Evolutionary conservation across 208 protist genomes (phyloP), one percentile per base, ranked within the genome.

Genomic region (Kentomonas sorsogonicus): DNA sequence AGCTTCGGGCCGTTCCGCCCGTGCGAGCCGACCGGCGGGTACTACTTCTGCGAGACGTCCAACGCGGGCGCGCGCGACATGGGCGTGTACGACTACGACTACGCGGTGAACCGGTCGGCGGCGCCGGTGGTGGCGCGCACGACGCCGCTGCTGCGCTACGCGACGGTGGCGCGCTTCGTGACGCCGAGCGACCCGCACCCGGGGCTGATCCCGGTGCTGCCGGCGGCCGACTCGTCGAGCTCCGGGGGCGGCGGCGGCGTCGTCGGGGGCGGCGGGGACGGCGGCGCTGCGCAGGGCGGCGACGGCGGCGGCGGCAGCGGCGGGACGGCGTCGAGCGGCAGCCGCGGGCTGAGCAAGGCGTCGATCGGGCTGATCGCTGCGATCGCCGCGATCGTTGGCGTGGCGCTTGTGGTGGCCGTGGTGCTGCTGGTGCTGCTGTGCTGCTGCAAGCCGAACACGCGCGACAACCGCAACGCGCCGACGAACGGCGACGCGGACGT

Each of bases 401-500:
- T 60, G n/a, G 33, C 39, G 4, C 16, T 44, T 5, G 18, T 52
- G 1, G 26, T 44, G 0, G 50, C n/a, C 6, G 6, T 53, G 10
- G 30, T 64, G 4, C 25, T 55, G 7, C 22, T 70, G 13, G 16
- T 55, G 16, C 7, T 38, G 33, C 46, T 53, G 5, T 48, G 31
- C 34, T 69, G 23, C 34, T 70, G 48, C 56, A n/a, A 25, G 7
- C 55, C 55, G 15, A 57, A 77, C 59, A 68, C 53, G 6, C 67
- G 77, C 25, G 60, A 86, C 65, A 78, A 79, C 65, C 25, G 40
- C 50, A 77, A 77, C 47, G 78, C 78, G 13, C 77, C 66, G n/a
- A 88, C 77, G 50, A 66, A 84, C 27, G 33, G 9, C 18, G 46
- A 10, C 23, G 33, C 67, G 26, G 70, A 66, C 16, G 58, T 86